Base-by-base conservation (phyloP, 1,284 basidiomycete genomes). In the Melampsora larici-populina region DNA sequence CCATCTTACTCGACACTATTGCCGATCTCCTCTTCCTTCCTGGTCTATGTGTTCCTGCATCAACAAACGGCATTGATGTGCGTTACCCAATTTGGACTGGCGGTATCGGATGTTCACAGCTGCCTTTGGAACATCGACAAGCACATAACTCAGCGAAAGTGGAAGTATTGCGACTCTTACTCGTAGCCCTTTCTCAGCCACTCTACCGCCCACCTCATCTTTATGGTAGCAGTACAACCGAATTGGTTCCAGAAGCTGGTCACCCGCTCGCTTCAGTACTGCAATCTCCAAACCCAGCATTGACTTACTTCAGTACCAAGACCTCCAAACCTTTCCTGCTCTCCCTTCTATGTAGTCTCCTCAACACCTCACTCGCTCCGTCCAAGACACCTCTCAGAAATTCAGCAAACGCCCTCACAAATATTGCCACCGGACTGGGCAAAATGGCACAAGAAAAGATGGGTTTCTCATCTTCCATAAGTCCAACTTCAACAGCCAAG, bases 1-100 rank as follows among this genome's bases (percentile, higher is more conserved):
- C 51, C 46, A 70, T 62, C 17, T 62, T 77, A 11, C 66, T 77
- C 55, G 60, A 77, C 43, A 69, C 74, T 48, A 70, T 70, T 18
- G 64, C 70, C 67, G 67, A 70, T 43, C 33, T 77, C n/a, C 74
- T 77, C 36, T 77, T 77, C 29, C 46, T 77, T 36, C 74, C 74
- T 29, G 74, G 74, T n/a, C 40, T 70, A 9, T 70, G 67, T 49
- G 46, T 77, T 36, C 74, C 74, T 18, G 55, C 46, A 11, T 40
- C 70, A 8, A 49, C 74, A 1, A 24, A 29, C n/a, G 48, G 33
- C 26, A 13, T 55, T 24, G 48, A n/a, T 17, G 70, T 43, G 49
- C 40, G 43, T 9, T 77, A 77, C 64, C 67, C 74, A 13, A 77
- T 77, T 46, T 77, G 74, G 74, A 64, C 74, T 2, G 66, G 40